Percentiles rank a stretch among this genome's conserved stretches.
Evolutionary conservation across 257 asterid species (phyloP).

Genomic region (Striga asiatica): DNA sequence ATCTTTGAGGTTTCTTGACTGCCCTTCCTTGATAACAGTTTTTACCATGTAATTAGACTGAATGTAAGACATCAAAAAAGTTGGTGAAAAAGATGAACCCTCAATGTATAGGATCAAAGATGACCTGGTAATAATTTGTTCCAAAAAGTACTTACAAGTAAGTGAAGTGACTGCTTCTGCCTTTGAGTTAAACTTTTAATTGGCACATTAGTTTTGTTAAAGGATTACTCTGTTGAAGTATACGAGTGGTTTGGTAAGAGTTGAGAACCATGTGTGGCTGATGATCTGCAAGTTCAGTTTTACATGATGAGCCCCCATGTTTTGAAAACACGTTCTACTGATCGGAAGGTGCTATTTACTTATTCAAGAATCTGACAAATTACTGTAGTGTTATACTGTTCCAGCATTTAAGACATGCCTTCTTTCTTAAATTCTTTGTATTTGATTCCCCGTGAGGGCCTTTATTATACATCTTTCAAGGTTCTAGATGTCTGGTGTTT

Average conservation of each 20-base stretch:
- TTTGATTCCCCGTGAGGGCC: conserved; percentile 42
- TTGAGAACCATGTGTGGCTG: conserved; percentile 85
- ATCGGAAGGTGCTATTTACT: conserved; percentile 48
- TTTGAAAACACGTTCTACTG: conserved; percentile 62
- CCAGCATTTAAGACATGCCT: not conserved
- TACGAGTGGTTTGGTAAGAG: conserved; percentile 79
- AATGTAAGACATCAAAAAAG: conserved; percentile 69
- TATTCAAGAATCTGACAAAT: not conserved
- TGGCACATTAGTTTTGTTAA: conserved; percentile 20
- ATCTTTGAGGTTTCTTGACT: not conserved
- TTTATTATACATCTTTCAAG: conserved; percentile 62
- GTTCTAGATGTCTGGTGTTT: conserved; percentile 96
- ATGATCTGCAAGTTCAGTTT: conserved; percentile 87
- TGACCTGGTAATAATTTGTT: conserved; percentile 48
- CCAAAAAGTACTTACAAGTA: no score
- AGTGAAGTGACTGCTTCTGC: conserved; percentile 9
- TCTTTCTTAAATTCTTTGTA: not conserved
- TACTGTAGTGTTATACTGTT: not conserved
- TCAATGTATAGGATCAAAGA: conserved; percentile 84
- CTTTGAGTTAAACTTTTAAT: conserved; percentile 6
- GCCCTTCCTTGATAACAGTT: not conserved
- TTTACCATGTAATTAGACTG: conserved; percentile 39
- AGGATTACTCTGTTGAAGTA: conserved; percentile 81
- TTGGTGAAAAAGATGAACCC: conserved; percentile 78
- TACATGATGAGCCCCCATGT: conserved; percentile 98